These are phyloP conservation scores for Raffaelea arxii DNA, from an alignment of 2,329 filamentous ascomycete genomes.

Conservation along the genomic window DNA sequence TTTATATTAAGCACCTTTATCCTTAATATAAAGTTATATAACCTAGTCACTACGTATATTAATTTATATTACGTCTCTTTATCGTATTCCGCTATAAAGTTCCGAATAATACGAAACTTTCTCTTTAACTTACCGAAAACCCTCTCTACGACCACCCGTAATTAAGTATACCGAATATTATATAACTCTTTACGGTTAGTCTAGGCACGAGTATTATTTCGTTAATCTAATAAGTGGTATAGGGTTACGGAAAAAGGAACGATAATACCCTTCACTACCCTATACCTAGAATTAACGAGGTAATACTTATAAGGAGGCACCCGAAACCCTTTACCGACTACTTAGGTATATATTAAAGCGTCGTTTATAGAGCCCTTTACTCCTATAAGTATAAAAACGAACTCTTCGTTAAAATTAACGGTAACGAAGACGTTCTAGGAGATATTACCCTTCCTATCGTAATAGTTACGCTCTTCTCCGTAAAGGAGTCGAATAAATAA, in stretches of 20 bases:
- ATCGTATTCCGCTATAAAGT: not conserved
- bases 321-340: not conserved
- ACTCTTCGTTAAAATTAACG: not conserved
- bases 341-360: not conserved
- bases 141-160: not conserved
- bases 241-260: not conserved
- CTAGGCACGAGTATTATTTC: not conserved
- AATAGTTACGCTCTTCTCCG: not conserved
- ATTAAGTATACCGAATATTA: not conserved
- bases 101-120: not conserved
- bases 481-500: not conserved
- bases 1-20: not conserved
- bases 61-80: not conserved
- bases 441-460: not conserved
- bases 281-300: not conserved
- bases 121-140: not conserved
- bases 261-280: not conserved
- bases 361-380: not conserved
- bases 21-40: not conserved
- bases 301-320: not conserved
- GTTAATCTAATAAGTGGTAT: not conserved
- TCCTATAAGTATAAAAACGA: not conserved
- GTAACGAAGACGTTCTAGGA: not conserved
- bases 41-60: not conserved
- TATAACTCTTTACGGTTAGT: not conserved